Percentiles rank a stretch among this genome's conserved stretches.
These are phyloP conservation scores for Yamadazyma conglobata DNA, from an alignment of 1,139 yeast genomes.

Conservation along the genomic window DNA sequence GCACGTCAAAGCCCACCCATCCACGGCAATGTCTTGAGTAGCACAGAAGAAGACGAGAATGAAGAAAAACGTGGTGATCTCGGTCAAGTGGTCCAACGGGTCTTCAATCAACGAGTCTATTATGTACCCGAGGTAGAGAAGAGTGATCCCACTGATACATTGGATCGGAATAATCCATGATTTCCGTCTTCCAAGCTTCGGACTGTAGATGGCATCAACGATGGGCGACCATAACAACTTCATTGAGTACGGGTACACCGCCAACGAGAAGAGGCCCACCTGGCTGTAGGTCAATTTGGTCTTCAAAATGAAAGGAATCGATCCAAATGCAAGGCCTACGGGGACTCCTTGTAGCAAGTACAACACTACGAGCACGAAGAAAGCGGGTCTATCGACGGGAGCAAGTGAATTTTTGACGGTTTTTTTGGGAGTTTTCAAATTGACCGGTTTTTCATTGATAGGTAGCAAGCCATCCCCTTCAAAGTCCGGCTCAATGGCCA, in stretches of 20 bases:
- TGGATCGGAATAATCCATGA: constrained; percentile 97
- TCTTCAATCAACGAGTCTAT: constrained; percentile 55
- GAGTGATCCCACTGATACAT: constrained; percentile 63
- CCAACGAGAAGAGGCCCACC: constrained; percentile 85
- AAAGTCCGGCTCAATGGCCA: constrained; percentile 8
- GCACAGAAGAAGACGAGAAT: constrained; percentile 84
- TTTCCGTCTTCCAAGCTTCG: constrained; percentile 72
- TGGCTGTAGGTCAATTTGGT: constrained; percentile 81
- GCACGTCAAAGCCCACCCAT: constrained; percentile 96
- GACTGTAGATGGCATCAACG: constrained; percentile 79
- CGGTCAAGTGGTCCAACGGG: constrained; percentile 52
- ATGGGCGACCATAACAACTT: constrained; percentile 94
- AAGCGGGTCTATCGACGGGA: constrained; percentile 61
- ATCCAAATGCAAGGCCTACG: constrained; percentile 92
- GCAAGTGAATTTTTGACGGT: constrained; percentile 21
- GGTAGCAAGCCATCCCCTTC: constrained; percentile 26
- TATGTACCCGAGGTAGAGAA: constrained; percentile 58
- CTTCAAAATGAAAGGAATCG: constrained; percentile 88
- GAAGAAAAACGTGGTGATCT: constrained; percentile 66
- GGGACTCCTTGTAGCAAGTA: constrained; percentile 93
- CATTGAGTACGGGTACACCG: constrained; percentile 91
- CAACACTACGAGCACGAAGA: constrained; percentile 63
- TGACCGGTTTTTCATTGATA: constrained; percentile 19
- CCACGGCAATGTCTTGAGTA: constrained; percentile 97
- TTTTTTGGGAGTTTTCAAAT: constrained; percentile 10